phyloP scores from a whole-genome alignment of 805 yeast genomes.

The Lipomyces yamadae region DNA sequence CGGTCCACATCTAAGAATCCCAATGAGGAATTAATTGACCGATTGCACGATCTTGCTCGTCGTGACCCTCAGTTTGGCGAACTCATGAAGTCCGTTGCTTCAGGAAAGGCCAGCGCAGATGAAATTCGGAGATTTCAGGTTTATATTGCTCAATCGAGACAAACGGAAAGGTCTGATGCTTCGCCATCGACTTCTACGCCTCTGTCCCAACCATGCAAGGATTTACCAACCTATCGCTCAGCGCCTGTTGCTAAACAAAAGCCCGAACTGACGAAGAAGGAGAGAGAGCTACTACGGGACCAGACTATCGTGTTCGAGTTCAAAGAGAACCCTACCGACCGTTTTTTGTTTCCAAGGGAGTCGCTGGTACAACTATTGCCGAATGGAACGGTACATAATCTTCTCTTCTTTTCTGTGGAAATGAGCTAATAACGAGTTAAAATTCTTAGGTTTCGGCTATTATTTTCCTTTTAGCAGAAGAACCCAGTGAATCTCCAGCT shows the following conservation, averaged over 20 bases:
- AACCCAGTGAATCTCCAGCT: slow-evolving; percentile 1
- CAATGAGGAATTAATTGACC: slow-evolving; percentile 65
- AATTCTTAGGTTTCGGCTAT: slow-evolving; percentile 30
- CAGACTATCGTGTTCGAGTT: slow-evolving; percentile 78
- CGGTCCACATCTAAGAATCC: slow-evolving; percentile 18
- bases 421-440: slow-evolving; percentile 35
- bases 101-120: slow-evolving; percentile 71
- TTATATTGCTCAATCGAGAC: slow-evolving; percentile 61
- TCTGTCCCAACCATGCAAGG: background rate
- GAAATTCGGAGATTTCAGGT: slow-evolving; percentile 81
- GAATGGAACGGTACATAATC: slow-evolving; percentile 22
- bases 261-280: slow-evolving; percentile 18
- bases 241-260: slow-evolving; percentile 11
- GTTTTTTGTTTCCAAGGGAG: slow-evolving; percentile 77
- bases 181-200: slow-evolving; percentile 5
- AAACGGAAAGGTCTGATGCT: slow-evolving; percentile 3
- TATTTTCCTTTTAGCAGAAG: slow-evolving; percentile 17
- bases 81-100: slow-evolving; percentile 84
- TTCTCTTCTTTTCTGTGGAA: slow-evolving; percentile 44
- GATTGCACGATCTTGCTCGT: slow-evolving; percentile 81
- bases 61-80: slow-evolving; percentile 67
- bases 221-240: background rate
- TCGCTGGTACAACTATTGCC: slow-evolving; percentile 67
- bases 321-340: slow-evolving; percentile 73
- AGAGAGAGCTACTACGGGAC: slow-evolving; percentile 31